Conservation (phyloP, 441 rosid species). For the Gossypium davidsonii region DNA sequence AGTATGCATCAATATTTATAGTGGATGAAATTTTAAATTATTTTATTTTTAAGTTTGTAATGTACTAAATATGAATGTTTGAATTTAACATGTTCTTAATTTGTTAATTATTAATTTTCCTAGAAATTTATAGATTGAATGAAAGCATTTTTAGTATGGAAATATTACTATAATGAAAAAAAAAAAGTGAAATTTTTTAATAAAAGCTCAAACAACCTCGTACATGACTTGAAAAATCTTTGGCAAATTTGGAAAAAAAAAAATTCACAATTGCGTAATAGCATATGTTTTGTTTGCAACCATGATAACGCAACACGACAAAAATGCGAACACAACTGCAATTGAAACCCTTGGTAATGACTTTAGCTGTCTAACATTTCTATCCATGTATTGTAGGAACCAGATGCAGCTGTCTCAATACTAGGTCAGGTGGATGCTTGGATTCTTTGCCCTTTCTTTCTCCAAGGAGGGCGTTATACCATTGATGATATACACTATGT, state of each 20-base stretch:
- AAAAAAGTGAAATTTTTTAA: background rate
- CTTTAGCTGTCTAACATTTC: conserved; percentile 10
- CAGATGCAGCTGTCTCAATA: conserved; percentile 82
- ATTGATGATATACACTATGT: conserved; percentile 85
- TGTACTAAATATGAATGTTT: background rate
- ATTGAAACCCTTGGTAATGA: background rate
- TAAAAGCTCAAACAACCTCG: background rate
- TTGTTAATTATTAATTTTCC: background rate
- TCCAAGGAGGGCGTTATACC: conserved; percentile 97
- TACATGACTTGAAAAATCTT: background rate
- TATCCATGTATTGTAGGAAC: conserved; percentile 50
- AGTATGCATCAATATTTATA: background rate
- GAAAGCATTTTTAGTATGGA: background rate
- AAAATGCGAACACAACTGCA: background rate
- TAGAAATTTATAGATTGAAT: background rate
- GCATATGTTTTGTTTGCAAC: background rate
- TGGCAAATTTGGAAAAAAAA: background rate
- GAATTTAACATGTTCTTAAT: background rate
- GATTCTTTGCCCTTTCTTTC: conserved; percentile 95
- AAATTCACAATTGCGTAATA: background rate
- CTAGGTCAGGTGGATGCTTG: conserved; percentile 92
- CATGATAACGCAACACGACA: background rate
- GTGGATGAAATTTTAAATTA: background rate
- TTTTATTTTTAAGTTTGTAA: background rate
- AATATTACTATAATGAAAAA: background rate